Evolutionary conservation across 805 yeast species (phyloP), one percentile per base, ranked within the genome.

Genomic region (Nematodospora valgi): DNA sequence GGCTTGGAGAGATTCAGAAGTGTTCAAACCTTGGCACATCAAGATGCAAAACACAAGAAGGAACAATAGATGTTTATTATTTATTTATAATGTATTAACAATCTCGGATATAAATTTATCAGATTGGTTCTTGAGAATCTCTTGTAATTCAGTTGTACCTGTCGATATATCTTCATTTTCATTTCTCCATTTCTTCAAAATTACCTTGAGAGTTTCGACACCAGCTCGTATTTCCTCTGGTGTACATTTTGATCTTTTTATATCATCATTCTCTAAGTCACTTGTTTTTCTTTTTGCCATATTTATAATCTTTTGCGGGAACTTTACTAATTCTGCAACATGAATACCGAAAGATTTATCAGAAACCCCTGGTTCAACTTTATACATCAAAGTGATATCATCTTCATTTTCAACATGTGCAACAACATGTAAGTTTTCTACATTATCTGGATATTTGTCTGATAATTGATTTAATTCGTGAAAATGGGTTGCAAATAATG

Each of bases 331-430:
- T 59, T 93, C 97, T 0, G 98, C 98, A 30, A 93, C 98, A 56
- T 93, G 95, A 31, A 93, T 89, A 60, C 98, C 98, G 63, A 93
- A 93, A 0, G 97, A 88, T 58, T 89, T 93, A 58, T 87, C 96
- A 2, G 95, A 82, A 33, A 89, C 78, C n/a, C 98, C 98, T 1
- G 86, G 85, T 47, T 87, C 96, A n/a, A 93, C 98, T 51, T 82
- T 85, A 62, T 93, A 93, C 47, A 93, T 66, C 38, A 93, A 68
- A 0, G 98, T 88, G 45, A 93, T 86, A 46, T 87, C 95, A 35
- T 66, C 70, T 14, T 59, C 58, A 25, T 73, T 70, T 34, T 80
- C 86, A 25, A 88, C 81, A 48, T 87, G 95, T 0, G 98, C 98
- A 8, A 86, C 93, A 30, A 93, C 98, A 49, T 93, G 96, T 48